Evolutionary conservation across 768 basidiomycete species (phyloP), one percentile per base, ranked within the genome.

Genomic region (Rhodotorula toruloides): DNA sequence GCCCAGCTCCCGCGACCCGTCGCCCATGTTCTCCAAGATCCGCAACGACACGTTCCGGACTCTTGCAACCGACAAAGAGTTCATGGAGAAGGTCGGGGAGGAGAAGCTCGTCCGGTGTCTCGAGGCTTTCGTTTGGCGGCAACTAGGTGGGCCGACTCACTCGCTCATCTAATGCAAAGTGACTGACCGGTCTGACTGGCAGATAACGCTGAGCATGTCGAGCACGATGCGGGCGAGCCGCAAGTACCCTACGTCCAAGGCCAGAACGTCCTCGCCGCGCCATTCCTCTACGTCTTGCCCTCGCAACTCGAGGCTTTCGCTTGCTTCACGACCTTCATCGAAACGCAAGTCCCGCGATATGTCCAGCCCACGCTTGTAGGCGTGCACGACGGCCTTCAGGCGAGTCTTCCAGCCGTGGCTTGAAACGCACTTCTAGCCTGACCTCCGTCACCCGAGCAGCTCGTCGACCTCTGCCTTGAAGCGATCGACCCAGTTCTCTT

Each of bases 291-390:
- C 76, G 91, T 89, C 17, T 89, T 98, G 85, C 93, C 96, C 11
- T 91, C 91, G 16, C 91, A 99, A 77, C 79, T 98, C n/a, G 96
- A 99, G 77, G 96, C 96, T 1, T 99, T 97, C 78, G 92, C 87
- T 68, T 96, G 91, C 78, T 98, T 99, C 75, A 84, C 90, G 34
- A 89, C 87, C 73, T 99, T 99, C 76, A 96, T 98, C 72, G 94
- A 97, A 79, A 86, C 87, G 62, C 86, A 84, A 14, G 97, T 93
- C 78, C 96, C 96, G 14, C 79, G 91, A n/a, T 99, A 98, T 76
- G 93, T 98, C 13, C 90, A 93, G 72, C 93, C 93, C 4, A 97
- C 92, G 0, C 81, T 99, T 21, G 89, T 92, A 76, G 96, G 96
- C 13, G 96, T 98, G 0, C 96, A 99, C 76, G 82, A 88, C 57